Evolutionary conservation across 345 rosid genomes (phyloP).

Genomic region (Acer campestre): DNA sequence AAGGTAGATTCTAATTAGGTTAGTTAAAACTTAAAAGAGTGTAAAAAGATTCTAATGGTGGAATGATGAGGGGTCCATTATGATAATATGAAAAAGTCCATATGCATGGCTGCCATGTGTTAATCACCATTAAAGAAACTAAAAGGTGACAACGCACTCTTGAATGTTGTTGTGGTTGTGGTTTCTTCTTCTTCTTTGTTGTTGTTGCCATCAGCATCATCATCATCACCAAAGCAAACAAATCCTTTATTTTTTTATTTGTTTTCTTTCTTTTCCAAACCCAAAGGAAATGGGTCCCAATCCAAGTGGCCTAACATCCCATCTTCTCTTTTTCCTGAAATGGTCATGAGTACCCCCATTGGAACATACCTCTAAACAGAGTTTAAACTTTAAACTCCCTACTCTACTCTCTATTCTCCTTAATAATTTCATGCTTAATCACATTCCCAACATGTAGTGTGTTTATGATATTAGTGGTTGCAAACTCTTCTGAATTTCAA

Average conservation of each 20-base stretch:
- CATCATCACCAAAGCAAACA: conserved; percentile 1
- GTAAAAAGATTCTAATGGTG: too few species aligned
- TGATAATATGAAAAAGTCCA: neutral
- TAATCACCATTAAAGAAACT: neutral
- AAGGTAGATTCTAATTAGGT: conserved; percentile 21
- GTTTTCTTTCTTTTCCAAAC: conserved; percentile 31
- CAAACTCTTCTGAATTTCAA: too few species aligned
- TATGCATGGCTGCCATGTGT: conserved; percentile 34
- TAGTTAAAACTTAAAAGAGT: too few species aligned
- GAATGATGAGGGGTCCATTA: too few species aligned
- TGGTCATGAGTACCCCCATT: neutral
- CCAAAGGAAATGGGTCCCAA: conserved; percentile 29
- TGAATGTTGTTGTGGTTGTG: conserved; percentile 19
- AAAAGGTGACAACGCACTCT: neutral
- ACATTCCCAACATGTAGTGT: too few species aligned
- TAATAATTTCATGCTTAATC: too few species aligned
- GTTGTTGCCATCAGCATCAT: conserved; percentile 6
- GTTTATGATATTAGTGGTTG: too few species aligned
- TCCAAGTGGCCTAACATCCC: neutral
- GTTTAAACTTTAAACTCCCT: neutral
- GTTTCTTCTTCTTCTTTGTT: neutral
- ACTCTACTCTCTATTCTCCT: neutral
- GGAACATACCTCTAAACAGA: neutral
- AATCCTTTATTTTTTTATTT: too few species aligned
- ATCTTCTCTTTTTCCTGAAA: conserved; percentile 5